These are phyloP conservation scores for Aeschynomene evenia DNA, from an alignment of 306 rosid species.

Conservation along the genomic window DNA sequence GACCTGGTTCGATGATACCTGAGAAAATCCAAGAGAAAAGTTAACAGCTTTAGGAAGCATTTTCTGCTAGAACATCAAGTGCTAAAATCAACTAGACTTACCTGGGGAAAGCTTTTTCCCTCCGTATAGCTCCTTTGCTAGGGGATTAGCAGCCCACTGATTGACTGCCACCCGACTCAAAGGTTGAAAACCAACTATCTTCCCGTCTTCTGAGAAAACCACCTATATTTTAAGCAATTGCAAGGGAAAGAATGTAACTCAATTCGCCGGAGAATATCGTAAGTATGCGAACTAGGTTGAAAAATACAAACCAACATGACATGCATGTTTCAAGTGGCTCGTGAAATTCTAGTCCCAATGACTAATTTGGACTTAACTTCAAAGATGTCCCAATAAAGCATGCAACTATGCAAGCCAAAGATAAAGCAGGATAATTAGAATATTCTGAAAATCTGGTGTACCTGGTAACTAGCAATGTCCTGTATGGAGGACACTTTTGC, in stretches of 20 bases:
- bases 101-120: slow-evolving; percentile 85
- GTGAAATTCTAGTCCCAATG: slow-evolving; percentile 2
- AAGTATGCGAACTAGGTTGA: not conserved
- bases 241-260: slow-evolving; percentile 3
- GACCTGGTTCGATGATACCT: slow-evolving; percentile 80
- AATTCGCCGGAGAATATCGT: not conserved
- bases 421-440: not conserved
- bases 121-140: slow-evolving; percentile 77
- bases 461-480: slow-evolving; percentile 96
- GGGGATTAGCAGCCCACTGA: slow-evolving; percentile 85
- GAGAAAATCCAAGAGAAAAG: slow-evolving; percentile 24
- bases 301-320: slow-evolving; percentile 6
- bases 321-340: not conserved
- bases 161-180: slow-evolving; percentile 82
- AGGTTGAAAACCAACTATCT: slow-evolving; percentile 85
- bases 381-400: slow-evolving; percentile 1
- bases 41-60: slow-evolving; percentile 18
- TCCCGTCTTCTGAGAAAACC: slow-evolving; percentile 67
- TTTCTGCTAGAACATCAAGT: slow-evolving; percentile 1
- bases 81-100: slow-evolving; percentile 31
- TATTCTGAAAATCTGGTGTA: slow-evolving; percentile 22
- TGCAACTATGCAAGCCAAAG: not conserved
- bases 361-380: not conserved
- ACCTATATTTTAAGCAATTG: slow-evolving; percentile 52
- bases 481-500: slow-evolving; percentile 54